phyloP scores from a whole-genome alignment of 2,329 filamentous ascomycete species.

The Aspergillus sp. region DNA sequence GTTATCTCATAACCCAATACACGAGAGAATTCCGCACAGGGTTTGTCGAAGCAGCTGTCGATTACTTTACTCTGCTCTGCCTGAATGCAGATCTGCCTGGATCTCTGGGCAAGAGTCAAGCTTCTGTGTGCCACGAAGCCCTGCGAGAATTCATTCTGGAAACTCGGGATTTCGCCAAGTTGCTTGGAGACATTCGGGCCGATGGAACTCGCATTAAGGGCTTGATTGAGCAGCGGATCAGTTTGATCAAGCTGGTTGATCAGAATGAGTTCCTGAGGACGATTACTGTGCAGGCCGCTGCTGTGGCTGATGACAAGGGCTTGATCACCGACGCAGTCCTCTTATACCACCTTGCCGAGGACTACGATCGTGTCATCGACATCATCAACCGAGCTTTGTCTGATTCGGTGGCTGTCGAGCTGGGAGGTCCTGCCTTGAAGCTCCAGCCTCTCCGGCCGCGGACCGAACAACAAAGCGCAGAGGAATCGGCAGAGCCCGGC shows the following conservation, averaged over 20 bases:
- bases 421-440: conserved; percentile 76
- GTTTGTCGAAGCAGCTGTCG: conserved; percentile 82
- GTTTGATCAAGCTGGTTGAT: conserved; percentile 75
- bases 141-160: conserved; percentile 94
- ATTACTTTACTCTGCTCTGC: conserved; percentile 89
- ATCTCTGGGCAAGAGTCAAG: conserved; percentile 72
- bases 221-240: conserved; percentile 80
- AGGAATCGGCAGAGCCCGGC: conserved; percentile 34
- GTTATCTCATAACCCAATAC: conserved; percentile 89
- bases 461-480: conserved; percentile 32
- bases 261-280: conserved; percentile 83
- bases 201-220: conserved; percentile 85
- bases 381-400: conserved; percentile 89
- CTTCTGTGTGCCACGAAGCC: conserved; percentile 83
- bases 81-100: conserved; percentile 81
- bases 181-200: conserved; percentile 85
- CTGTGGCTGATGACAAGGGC: conserved; percentile 90
- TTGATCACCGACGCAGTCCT: conserved; percentile 91
- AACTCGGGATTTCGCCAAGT: conserved; percentile 88
- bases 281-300: conserved; percentile 90
- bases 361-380: conserved; percentile 89
- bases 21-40: conserved; percentile 93
- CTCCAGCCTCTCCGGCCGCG: conserved; percentile 79
- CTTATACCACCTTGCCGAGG: conserved; percentile 88
- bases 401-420: conserved; percentile 81